Conservation (phyloP, 1,284 basidiomycete species). For the Tylopilus orsonianus region DNA sequence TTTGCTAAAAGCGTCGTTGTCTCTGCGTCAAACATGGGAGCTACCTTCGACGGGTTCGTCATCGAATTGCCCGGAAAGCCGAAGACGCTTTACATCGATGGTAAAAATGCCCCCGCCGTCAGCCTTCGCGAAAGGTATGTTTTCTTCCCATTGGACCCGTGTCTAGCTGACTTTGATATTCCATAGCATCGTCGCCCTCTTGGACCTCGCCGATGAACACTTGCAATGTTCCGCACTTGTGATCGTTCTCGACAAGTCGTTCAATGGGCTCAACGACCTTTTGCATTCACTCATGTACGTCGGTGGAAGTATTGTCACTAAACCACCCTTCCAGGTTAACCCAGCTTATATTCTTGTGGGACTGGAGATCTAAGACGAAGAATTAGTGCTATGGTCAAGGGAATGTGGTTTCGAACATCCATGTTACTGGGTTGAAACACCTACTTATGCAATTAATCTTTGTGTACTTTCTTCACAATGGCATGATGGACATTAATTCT, state of each 20-base stretch:
- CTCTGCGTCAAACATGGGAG: conserved; percentile 61
- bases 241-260: conserved; percentile 67
- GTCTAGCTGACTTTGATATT: conserved; percentile 8
- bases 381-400: conserved; percentile 22
- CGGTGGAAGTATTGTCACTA: conserved; percentile 73
- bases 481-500: neutral
- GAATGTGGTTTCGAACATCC: conserved; percentile 27
- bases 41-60: conserved; percentile 73
- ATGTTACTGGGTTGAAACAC: conserved; percentile 30
- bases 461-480: too few relatives aligned
- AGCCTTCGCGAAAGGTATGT: conserved; percentile 75
- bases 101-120: conserved; percentile 73
- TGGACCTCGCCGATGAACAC: conserved; percentile 79
- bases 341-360: conserved; percentile 74
- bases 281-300: conserved; percentile 84
- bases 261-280: conserved; percentile 56
- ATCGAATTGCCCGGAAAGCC: conserved; percentile 67
- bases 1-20: conserved; percentile 73
- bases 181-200: conserved; percentile 72
- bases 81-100: conserved; percentile 78
- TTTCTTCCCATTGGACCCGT: conserved; percentile 4
- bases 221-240: conserved; percentile 74
- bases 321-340: conserved; percentile 69
- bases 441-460: conserved; percentile 7
- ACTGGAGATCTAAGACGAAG: conserved; percentile 57